A percentile compares a stretch with the other conserved stretches of the same genome.
These are phyloP conservation scores for Mucor racemosus DNA, from an alignment of 371 early-diverging fungal genomes.

Conservation along the genomic window DNA sequence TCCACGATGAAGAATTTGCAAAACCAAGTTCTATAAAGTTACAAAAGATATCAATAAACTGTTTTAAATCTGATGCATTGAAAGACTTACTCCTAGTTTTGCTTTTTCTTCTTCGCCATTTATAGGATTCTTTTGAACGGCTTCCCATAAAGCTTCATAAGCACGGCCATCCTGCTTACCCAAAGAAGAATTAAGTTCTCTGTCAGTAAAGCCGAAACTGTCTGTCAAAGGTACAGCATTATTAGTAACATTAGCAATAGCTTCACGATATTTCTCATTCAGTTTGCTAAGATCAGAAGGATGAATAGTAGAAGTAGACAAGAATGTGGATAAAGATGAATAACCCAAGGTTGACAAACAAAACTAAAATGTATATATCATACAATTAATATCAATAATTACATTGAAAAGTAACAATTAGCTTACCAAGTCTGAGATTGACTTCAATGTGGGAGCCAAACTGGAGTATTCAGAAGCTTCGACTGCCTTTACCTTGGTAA, in stretches of 20 bases:
- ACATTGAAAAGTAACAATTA: neutral
- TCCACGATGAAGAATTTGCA: slow-evolving; percentile 31
- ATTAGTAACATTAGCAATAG: slow-evolving; percentile 46
- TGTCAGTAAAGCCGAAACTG: slow-evolving; percentile 71
- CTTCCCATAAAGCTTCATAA: slow-evolving; percentile 70
- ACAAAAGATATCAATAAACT: neutral
- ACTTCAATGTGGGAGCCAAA: slow-evolving; percentile 27
- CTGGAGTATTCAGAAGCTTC: slow-evolving; percentile 21
- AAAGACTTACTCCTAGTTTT: slow-evolving; percentile 21
- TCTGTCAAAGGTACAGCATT: slow-evolving; percentile 71
- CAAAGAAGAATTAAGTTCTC: slow-evolving; percentile 65
- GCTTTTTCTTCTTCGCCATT: slow-evolving; percentile 42
- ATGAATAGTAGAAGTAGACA: slow-evolving; percentile 43
- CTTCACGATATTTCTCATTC: slow-evolving; percentile 29
- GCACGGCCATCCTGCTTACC: slow-evolving; percentile 70
- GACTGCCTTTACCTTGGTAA: slow-evolving; percentile 17
- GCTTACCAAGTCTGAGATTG: slow-evolving; percentile 45
- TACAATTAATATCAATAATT: neutral
- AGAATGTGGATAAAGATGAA: slow-evolving; percentile 38
- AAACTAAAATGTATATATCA: slow-evolving; percentile 27
- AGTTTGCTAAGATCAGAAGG: slow-evolving; percentile 32
- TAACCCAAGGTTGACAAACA: slow-evolving; percentile 33
- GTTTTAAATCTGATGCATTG: neutral
- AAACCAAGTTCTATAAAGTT: slow-evolving; percentile 24
- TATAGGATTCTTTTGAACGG: slow-evolving; percentile 67